Conservation (phyloP, 1,284 basidiomycete species). For the Phaffia rhodozyma region DNA sequence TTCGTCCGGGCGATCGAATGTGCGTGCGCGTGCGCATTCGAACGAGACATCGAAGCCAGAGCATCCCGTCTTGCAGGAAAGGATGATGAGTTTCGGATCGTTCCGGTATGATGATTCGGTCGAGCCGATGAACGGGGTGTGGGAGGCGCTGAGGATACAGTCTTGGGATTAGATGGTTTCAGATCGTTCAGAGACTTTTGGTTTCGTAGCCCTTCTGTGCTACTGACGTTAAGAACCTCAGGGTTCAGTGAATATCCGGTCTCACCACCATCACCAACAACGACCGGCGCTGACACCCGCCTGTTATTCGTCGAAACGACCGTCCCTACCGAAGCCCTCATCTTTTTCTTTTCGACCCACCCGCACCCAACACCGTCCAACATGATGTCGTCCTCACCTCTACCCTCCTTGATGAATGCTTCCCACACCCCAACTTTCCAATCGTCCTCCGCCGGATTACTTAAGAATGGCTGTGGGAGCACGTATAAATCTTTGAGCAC, state of each 20-base stretch:
- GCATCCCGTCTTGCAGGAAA: background rate
- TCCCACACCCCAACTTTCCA: conserved; percentile 16
- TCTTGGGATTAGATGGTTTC: background rate
- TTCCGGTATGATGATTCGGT: background rate
- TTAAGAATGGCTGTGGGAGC: conserved; percentile 8
- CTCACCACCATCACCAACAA: too few relatives aligned
- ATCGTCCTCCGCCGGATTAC: conserved; percentile 1
- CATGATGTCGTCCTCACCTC: background rate
- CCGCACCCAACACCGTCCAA: conserved; percentile 1
- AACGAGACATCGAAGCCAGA: background rate
- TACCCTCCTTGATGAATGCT: background rate
- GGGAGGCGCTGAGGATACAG: background rate
- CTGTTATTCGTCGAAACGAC: background rate
- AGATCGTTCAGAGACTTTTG: background rate
- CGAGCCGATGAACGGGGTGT: background rate
- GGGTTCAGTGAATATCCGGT: background rate
- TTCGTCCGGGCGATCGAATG: background rate
- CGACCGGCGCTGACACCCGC: too few relatives aligned
- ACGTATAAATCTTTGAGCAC: conserved; percentile 10
- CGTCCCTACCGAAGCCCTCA: conserved; percentile 1
- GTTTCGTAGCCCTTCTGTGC: too few relatives aligned
- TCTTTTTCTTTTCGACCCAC: conserved; percentile 9
- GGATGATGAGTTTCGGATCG: background rate
- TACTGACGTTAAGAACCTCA: background rate
- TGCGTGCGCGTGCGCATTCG: background rate